Evolutionary conservation across 2,329 filamentous ascomycete genomes (phyloP), one percentile per base, ranked within the genome.

Genomic region (Colletotrichum sp.): DNA sequence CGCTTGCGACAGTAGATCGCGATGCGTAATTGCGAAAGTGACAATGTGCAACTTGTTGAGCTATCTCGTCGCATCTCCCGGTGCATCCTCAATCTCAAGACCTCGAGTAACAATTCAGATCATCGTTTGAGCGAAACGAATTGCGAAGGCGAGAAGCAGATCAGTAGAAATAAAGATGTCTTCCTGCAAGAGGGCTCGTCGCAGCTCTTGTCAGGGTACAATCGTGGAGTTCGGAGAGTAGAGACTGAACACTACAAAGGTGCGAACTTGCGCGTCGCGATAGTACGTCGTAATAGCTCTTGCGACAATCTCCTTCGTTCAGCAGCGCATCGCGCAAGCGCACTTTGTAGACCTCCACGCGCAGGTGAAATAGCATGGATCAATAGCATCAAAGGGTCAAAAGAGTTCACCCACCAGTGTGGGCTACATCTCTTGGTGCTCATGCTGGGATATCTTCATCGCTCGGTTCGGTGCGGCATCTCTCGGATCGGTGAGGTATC

Each of bases 381-480:
- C 52, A 69, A 49, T 61, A 59, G 66, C 19, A 12, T 29, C 27
- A 71, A 64, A 63, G 29, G 36, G 68, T 63, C 39, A 64, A 57
- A 73, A 73, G 70, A 66, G 65, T 73, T 64, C 64, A n/a, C 22
- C 19, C 71, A 25, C 39, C 8, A 9, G 22, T 64, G 71, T 30
- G 65, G n/a, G n/a, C 71, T 69, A 73, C 63, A 63, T 69, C 64
- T 73, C 71, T 69, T 69, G 39, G 52, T 61, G 63, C 70, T 27
- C 63, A 22, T 65, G 19, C 61, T 29, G 69, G 61, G 69, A 52
- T 19, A 55, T 63, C n/a, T 25, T 22, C 39, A 49, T 68, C 27
- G 63, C 25, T 72, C 49, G 49, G 19, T 11, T 36, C 57, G 59
- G 69, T 29, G 27, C 29, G 65, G 27, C 15, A 13, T 55, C 36